Evolutionary conservation across 2,329 filamentous ascomycete species (phyloP), one percentile per base, ranked within the genome.

Genomic region (Botrytis sinoallii): DNA sequence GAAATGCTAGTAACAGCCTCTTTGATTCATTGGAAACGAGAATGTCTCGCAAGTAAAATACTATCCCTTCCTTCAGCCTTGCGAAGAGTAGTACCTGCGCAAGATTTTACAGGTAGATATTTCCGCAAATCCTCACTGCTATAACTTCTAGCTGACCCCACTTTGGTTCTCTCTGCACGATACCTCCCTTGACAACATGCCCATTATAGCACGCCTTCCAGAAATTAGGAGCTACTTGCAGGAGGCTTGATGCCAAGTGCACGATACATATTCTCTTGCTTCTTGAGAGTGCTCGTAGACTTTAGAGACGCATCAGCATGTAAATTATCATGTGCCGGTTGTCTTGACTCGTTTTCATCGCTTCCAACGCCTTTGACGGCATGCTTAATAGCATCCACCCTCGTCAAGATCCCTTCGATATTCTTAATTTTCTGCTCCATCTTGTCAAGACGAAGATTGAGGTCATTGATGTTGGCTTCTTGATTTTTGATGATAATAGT

Each of bases 221-320:
- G 25, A 25, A 0, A 0, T 22, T 20, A 57, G 18, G 42, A 3
- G 12, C 18, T n/a, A 32, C 10, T 16, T 5, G 25, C n/a, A 22
- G 4, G 6, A 10, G 48, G 66, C 3, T 68, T 68, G 8, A 68
- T 32, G 0, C 66, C 66, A 16, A 68, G 66, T 9, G 48, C 66
- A 25, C 48, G 48, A 57, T 57, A 68, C 66, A 68, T 57, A 32
- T 68, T 57, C n/a, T 57, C 40, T 38, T 68, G 18, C 35, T 68
- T 68, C 10, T 7, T 57, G 16, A 57, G 6, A 42, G n/a, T 3
- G 57, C 22, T n/a, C 5, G 18, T n/a, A 42, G 48, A 25, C 3
- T 25, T 57, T 29, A 12, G 38, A 40, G 38, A 40, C 38, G 38
- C 12, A 40, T 14, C 3, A 3, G 16, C 18, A 6, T 25, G 5